Evolutionary conservation across 176 grass and related monocot genomes (phyloP), one percentile per base, ranked within the genome.

Genomic region (Zea mays): DNA sequence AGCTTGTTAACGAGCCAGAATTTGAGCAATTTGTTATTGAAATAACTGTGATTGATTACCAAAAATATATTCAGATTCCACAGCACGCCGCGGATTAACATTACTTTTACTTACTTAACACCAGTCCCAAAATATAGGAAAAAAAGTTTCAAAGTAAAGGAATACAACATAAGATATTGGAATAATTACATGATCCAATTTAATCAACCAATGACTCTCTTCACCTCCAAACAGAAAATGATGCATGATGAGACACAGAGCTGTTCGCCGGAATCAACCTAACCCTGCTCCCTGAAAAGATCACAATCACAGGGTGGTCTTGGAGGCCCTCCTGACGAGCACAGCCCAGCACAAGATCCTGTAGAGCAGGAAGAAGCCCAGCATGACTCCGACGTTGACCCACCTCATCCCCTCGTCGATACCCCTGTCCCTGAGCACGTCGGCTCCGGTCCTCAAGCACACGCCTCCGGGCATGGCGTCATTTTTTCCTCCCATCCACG

Each of bases 261-360:
- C 10, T 56, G 4, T 73, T 20, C 8, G 33, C 35, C 34, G 70
- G 34, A 15, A 14, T 12, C 5, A 51, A 5, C 1, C 2, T 10
- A 42, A 43, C n/a, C 8, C 2, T 4, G 12, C 5, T 17, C 16
- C 51, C 7, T 52, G 6, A 38, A 80, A 54, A 27, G 16, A 20
- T 11, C 0, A 42, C 5, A 0, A 47, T 91, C 80, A 98, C 0
- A 98, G 80, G 16, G 85, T 90, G 71, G 87, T 98, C 71, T 85
- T 98, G 59, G 83, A 86, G 35, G 95, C 95, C 87, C 87, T 90
- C 77, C 82, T 90, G 12, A 92, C 44, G 3, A 98, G 80, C 69
- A 98, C 79, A 58, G 64, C 80, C 91, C 95, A 98, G 67, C 95
- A 94, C 58, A 98, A 76, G 35, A 98, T 27, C 89, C 91, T 86